These are phyloP conservation scores for Hypoxylon sp. DNA, from an alignment of 2,329 filamentous ascomycete species.

Conservation along the genomic window DNA sequence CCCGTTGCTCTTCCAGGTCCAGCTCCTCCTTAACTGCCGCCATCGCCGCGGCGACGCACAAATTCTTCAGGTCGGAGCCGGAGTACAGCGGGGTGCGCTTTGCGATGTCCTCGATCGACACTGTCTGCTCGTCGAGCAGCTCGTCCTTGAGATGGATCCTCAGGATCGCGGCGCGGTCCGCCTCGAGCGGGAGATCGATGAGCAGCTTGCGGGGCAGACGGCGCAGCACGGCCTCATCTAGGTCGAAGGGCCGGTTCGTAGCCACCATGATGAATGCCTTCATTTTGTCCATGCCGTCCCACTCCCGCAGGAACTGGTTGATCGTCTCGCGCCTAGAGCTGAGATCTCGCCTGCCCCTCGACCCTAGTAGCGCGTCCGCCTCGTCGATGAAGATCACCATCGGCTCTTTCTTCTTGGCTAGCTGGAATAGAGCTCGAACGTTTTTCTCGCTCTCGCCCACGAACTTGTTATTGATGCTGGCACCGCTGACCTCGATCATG, in stretches of 20 bases:
- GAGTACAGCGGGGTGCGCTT: constrained; percentile 82
- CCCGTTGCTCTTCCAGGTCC: constrained; percentile 51
- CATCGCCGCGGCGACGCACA: constrained; percentile 84
- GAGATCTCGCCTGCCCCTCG: constrained; percentile 77
- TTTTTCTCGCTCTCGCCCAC: constrained; percentile 98
- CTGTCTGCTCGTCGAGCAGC: constrained; percentile 67
- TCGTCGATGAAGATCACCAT: constrained; percentile 98
- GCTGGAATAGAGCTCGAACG: constrained; percentile 88
- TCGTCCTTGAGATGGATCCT: constrained; percentile 80
- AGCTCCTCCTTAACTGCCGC: constrained; percentile 83
- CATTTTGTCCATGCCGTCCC: constrained; percentile 88
- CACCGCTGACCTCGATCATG: constrained; percentile 89
- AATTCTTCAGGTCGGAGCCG: constrained; percentile 86
- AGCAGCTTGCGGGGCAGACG: constrained; percentile 80
- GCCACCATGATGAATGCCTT: constrained; percentile 98
- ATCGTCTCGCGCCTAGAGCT: constrained; percentile 88
- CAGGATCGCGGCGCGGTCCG: constrained; percentile 78
- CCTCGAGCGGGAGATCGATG: constrained; percentile 78
- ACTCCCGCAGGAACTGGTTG: constrained; percentile 96
- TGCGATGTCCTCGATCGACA: constrained; percentile 75
- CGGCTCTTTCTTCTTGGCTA: constrained; percentile 91
- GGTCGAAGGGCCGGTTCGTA: constrained; percentile 94
- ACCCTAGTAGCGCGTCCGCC: constrained; percentile 91
- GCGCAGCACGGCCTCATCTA: constrained; percentile 89
- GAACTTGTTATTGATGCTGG: constrained; percentile 95